A percentile compares a stretch with the other conserved stretches of the same genome.
These are phyloP conservation scores for Curvularia lunata DNA, from an alignment of 2,329 filamentous ascomycete species.

Conservation along the genomic window DNA sequence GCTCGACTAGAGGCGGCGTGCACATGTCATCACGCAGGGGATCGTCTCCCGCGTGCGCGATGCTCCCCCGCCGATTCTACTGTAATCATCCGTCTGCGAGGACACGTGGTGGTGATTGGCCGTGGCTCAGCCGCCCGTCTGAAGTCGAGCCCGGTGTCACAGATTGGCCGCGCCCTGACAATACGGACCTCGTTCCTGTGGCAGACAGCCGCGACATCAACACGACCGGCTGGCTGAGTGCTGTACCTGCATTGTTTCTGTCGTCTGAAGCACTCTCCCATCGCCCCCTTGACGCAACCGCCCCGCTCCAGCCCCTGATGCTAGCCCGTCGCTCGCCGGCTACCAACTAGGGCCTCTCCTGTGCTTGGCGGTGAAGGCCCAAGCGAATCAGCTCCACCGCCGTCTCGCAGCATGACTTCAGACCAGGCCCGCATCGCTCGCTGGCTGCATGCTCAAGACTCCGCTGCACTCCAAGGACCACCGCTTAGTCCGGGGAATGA, in stretches of 20 bases:
- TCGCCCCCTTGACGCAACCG: constrained; percentile 16
- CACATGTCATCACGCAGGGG: constrained; percentile 8
- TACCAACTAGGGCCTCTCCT: constrained; percentile 16
- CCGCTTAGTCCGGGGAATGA: constrained; percentile 46
- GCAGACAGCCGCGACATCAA: background rate
- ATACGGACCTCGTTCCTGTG: constrained; percentile 1
- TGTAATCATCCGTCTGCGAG: background rate
- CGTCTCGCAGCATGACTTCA: constrained; percentile 25
- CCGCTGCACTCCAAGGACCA: constrained; percentile 34
- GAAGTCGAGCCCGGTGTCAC: constrained; percentile 12
- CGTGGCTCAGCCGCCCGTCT: constrained; percentile 4
- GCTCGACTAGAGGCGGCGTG: background rate
- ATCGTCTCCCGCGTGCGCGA: constrained; percentile 8
- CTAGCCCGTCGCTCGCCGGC: constrained; percentile 15
- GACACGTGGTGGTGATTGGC: constrained; percentile 24
- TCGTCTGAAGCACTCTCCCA: constrained; percentile 18
- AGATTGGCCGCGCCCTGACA: constrained; percentile 19
- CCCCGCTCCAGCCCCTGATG: constrained; percentile 28
- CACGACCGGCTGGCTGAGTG: background rate
- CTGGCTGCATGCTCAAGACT: constrained; percentile 40
- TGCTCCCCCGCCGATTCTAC: constrained; percentile 13
- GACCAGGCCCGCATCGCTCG: constrained; percentile 36
- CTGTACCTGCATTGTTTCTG: constrained; percentile 24
- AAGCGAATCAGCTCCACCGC: constrained; percentile 26
- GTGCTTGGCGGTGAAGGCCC: constrained; percentile 16